Conservation (phyloP, 345 rosid species). For the Eucalyptus pauciflora region DNA sequence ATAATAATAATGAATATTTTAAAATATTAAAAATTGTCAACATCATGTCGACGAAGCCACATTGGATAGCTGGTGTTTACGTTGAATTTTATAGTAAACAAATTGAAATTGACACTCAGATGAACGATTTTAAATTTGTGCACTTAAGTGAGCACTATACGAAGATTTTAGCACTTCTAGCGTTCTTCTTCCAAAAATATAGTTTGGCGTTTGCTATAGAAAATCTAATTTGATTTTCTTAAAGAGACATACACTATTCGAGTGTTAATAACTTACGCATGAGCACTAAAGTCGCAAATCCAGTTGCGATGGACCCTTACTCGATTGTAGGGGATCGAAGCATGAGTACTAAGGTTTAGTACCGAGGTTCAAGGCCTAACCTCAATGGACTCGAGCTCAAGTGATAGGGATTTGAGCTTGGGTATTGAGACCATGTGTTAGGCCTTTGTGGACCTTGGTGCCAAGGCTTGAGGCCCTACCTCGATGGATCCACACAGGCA, state of each 20-base stretch:
- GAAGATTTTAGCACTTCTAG: too few species aligned
- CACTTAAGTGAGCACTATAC: too few species aligned
- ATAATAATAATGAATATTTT: too few species aligned
- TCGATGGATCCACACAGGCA: accelerated
- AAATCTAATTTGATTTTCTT: too few species aligned
- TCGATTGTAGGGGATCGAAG: accelerated
- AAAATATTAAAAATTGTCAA: too few species aligned
- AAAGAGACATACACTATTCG: background rate
- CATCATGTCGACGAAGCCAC: too few species aligned
- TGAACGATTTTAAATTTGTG: too few species aligned
- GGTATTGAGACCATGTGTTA: accelerated
- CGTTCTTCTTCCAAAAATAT: too few species aligned
- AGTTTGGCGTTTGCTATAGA: background rate
- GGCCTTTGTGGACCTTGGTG: accelerated
- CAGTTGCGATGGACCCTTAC: accelerated
- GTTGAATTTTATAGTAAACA: too few species aligned
- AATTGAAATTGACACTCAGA: too few species aligned
- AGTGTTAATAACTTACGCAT: accelerated
- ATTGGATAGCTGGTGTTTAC: too few species aligned
- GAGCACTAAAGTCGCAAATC: accelerated
- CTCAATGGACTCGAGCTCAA: accelerated
- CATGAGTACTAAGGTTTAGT: background rate
- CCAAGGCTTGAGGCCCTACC: accelerated
- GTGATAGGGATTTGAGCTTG: too few species aligned
- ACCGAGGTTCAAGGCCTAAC: background rate